Conservation (phyloP, 192 early-diverging fungal species). For the Backusella sp. region DNA sequence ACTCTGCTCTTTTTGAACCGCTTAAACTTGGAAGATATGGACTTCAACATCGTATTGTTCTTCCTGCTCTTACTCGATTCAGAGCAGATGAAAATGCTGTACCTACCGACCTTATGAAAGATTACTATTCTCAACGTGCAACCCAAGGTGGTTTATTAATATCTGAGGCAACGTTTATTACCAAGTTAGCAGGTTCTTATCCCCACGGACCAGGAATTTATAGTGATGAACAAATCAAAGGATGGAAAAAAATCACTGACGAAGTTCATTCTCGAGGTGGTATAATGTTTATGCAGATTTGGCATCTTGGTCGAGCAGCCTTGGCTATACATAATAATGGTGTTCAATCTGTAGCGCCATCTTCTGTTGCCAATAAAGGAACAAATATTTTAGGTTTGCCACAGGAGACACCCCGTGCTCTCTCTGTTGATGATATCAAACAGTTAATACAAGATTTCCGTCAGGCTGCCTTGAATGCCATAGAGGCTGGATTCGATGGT, state of each 20-base stretch:
- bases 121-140: conserved; percentile 27
- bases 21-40: conserved; percentile 11
- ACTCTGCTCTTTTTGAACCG: conserved; percentile 16
- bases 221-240: conserved; percentile 38
- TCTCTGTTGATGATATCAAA: conserved; percentile 13
- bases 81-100: neutral
- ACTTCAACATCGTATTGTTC: conserved; percentile 21
- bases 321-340: neutral
- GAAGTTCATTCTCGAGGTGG: conserved; percentile 55
- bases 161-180: conserved; percentile 23
- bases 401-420: conserved; percentile 13
- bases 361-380: conserved; percentile 12
- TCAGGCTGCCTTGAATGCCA: conserved; percentile 63
- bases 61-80: conserved; percentile 19
- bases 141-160: conserved; percentile 22
- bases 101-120: neutral
- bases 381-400: conserved; percentile 1
- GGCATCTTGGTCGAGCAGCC: conserved; percentile 29
- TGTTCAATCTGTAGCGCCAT: conserved; percentile 12
- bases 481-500: too few species aligned
- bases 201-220: conserved; percentile 31
- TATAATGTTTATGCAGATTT: conserved; percentile 56
- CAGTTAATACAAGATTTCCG: neutral
- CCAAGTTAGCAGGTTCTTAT: conserved; percentile 14
- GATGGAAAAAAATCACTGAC: conserved; percentile 52